These are phyloP conservation scores for Coffea eugenioides DNA, from an alignment of 257 asterid genomes.

Conservation along the genomic window DNA sequence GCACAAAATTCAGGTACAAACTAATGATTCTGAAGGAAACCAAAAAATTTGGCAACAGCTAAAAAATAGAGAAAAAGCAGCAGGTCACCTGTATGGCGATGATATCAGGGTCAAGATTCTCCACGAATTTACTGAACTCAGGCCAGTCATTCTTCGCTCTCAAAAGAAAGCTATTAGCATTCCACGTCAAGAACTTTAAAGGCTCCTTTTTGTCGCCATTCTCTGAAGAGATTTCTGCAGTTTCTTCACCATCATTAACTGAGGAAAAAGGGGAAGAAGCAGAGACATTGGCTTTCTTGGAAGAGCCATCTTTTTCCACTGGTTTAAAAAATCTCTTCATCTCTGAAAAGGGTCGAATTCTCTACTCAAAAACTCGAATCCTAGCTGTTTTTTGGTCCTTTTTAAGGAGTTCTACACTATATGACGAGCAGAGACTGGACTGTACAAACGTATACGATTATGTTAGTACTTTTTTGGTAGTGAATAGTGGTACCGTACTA, in stretches of 20 bases:
- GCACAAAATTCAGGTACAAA: neutral
- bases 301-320: slow-evolving; percentile 66
- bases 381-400: neutral
- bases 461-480: too few species aligned
- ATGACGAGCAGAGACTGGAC: too few species aligned
- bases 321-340: slow-evolving; percentile 96
- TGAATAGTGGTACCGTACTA: too few species aligned
- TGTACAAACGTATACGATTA: too few species aligned
- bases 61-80: neutral
- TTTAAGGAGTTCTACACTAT: neutral
- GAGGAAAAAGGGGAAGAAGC: slow-evolving; percentile 39
- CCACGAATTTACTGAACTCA: slow-evolving; percentile 65
- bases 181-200: slow-evolving; percentile 81
- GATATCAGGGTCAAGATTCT: slow-evolving; percentile 79
- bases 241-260: slow-evolving; percentile 20
- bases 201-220: slow-evolving; percentile 52
- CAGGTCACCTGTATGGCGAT: slow-evolving; percentile 79
- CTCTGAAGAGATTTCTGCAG: slow-evolving; percentile 30
- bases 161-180: slow-evolving; percentile 81
- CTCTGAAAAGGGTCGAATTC: neutral
- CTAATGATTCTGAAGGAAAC: neutral
- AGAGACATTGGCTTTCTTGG: slow-evolving; percentile 57
- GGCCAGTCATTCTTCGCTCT: slow-evolving; percentile 74
- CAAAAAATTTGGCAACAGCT: neutral
- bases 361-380: neutral